Percentiles rank a stretch among this genome's conserved stretches.
phyloP scores from a whole-genome alignment of 2,329 filamentous ascomycete species.

The Didymella glomerata region DNA sequence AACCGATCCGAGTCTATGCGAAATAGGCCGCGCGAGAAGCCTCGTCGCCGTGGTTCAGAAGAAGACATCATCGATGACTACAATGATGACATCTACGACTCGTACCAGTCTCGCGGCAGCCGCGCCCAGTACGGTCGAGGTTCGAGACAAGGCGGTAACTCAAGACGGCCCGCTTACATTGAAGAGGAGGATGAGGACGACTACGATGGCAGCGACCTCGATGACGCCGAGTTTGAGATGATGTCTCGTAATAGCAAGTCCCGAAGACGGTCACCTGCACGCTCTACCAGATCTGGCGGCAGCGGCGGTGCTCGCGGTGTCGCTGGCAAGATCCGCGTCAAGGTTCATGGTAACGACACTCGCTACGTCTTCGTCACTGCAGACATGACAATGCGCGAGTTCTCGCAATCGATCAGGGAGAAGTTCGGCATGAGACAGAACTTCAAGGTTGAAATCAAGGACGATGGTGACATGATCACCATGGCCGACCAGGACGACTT shows the following conservation, averaged over 20 bases:
- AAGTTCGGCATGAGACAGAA: conserved; percentile 82
- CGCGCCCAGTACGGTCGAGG: conserved; percentile 41
- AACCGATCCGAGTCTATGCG: conserved; percentile 49
- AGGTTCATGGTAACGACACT: conserved; percentile 87
- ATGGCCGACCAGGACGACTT: conserved; percentile 96
- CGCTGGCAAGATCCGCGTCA: conserved; percentile 81
- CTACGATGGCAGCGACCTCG: conserved; percentile 73
- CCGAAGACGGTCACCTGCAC: conserved; percentile 54
- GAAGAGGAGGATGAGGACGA: conserved; percentile 84
- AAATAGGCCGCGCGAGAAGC: conserved; percentile 35
- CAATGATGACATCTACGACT: conserved; percentile 70
- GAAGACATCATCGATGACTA: conserved; percentile 64
- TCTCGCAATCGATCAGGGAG: conserved; percentile 80
- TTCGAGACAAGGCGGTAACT: conserved; percentile 48
- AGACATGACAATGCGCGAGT: conserved; percentile 76
- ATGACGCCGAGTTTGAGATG: conserved; percentile 84
- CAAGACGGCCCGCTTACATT: conserved; percentile 68
- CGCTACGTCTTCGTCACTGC: conserved; percentile 88
- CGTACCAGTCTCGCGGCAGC: conserved; percentile 61
- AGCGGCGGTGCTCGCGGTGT: conserved; percentile 59
- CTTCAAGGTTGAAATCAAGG: conserved; percentile 88
- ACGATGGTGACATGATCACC: conserved; percentile 96
- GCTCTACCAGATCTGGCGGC: conserved; percentile 44
- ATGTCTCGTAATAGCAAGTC: conserved; percentile 59
- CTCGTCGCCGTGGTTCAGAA: conserved; percentile 50